A percentile compares a stretch with the other conserved stretches of the same genome.
Conservation (phyloP, 192 early-diverging fungal species). For the Coemansia sp. region DNA sequence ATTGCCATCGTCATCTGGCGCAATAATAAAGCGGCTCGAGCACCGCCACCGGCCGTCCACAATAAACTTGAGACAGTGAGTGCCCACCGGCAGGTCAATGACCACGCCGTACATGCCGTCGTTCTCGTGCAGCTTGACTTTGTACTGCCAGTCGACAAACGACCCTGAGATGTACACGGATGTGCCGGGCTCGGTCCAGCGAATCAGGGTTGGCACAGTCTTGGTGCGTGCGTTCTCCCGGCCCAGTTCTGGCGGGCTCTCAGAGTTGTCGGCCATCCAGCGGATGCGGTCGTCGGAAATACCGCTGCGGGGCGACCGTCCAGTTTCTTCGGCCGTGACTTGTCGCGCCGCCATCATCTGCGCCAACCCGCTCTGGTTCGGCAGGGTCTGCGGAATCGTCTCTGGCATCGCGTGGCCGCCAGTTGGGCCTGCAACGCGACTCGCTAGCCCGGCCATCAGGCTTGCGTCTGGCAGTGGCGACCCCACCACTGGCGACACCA, state of each 20-base stretch:
- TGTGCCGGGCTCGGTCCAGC: conserved; percentile 71
- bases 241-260: too few species aligned
- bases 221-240: conserved; percentile 7
- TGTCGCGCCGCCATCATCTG: conserved; percentile 53
- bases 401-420: conserved; percentile 45
- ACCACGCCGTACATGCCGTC: conserved; percentile 45
- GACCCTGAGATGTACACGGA: conserved; percentile 92
- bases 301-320: conserved; percentile 43
- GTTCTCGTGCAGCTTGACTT: conserved; percentile 69
- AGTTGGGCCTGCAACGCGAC: conserved; percentile 1
- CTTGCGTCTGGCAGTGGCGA: conserved; percentile 48
- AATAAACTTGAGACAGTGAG: conserved; percentile 96
- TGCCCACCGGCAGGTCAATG: conserved; percentile 88
- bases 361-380: conserved; percentile 51
- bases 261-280: conserved; percentile 19
- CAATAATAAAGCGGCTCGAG: conserved; percentile 83
- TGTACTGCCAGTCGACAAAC: conserved; percentile 97
- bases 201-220: conserved; percentile 83
- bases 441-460: conserved; percentile 9
- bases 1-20: conserved; percentile 92
- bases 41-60: conserved; percentile 99
- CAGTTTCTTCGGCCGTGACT: conserved; percentile 32
- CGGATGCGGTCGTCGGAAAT: conserved; percentile 45
- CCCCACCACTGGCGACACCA: conserved; percentile 50
- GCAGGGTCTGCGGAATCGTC: conserved; percentile 51